Base-by-base conservation (phyloP, 2,329 filamentous ascomycete species). In the Epicoccum sorghinum region DNA sequence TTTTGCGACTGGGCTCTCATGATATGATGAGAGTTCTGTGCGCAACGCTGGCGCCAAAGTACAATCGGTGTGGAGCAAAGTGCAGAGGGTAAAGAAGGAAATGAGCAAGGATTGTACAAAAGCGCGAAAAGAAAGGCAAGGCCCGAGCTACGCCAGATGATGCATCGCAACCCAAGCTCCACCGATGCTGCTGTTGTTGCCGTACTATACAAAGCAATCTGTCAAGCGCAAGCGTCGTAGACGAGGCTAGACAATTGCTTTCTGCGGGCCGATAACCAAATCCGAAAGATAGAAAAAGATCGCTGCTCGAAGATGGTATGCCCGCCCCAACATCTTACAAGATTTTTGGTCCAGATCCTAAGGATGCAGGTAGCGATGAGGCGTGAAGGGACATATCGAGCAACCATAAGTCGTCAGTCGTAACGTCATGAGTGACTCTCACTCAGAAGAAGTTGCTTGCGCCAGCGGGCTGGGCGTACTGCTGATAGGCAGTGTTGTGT, bases 381-480 rank as follows among this genome's bases (percentile, higher is more conserved):
- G 58, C 56, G 43, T 50, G 46, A 55, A 40, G 41, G n/a, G 61
- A 58, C 44, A 44, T 57, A 42, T 56, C 58, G 57, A 66, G 59
- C 39, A 56, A 67, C 67, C 69, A 68, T 83, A 79, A 67, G 80
- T 83, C 51, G 81, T 78, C 12, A 83, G 78, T 82, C 59, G 76
- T 77, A 57, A 78, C 74, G 64, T 83, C 81, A 65, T 83, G 59
- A 64, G 50, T 45, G 46, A 48, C 58, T 52, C 52, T 55, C 52
- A 59, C 46, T 43, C 62, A 83, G 54, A 82, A 66, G 57, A 81
- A 79, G 7, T 68, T 79, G 0, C 79, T 79, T 36, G 77, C 68
- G 24, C 66, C 61, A 79, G 72, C 24, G 71, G 73, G 9, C 76
- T 80, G 39, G 57, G 57, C 18, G 75, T 73, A 72, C 58, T 67